phyloP scores from a whole-genome alignment of 2,329 filamentous ascomycete species.

The Tolypocladium nubicola region DNA sequence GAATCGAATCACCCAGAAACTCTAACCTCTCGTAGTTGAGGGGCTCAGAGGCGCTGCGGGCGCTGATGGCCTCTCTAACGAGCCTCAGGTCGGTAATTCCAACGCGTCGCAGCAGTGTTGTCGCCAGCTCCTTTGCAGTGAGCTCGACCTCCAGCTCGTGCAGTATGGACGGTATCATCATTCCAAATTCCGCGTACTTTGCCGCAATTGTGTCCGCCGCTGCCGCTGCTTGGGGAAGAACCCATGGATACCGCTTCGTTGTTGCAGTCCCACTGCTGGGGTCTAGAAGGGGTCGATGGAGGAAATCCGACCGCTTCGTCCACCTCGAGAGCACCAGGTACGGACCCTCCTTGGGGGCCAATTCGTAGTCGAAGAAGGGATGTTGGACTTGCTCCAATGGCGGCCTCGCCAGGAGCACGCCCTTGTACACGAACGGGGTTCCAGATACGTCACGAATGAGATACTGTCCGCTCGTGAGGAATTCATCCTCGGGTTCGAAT shows the following conservation, averaged over 20 bases:
- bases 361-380: conserved; percentile 22
- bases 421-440: conserved; percentile 30
- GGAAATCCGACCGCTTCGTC: conserved; percentile 47
- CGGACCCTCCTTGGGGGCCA: conserved; percentile 30
- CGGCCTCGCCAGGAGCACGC: conserved; percentile 34
- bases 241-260: conserved; percentile 29
- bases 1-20: conserved; percentile 73
- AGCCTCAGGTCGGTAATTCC: conserved; percentile 42
- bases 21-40: conserved; percentile 76
- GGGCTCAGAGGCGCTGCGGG: conserved; percentile 47
- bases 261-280: conserved; percentile 12
- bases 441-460: conserved; percentile 29
- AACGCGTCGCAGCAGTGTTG: conserved; percentile 25
- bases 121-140: conserved; percentile 47
- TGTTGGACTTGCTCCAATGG: conserved; percentile 24
- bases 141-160: conserved; percentile 57
- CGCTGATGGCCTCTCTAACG: conserved; percentile 59
- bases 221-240: conserved; percentile 37
- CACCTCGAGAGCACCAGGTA: conserved; percentile 40
- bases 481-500: conserved; percentile 16
- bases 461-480: conserved; percentile 9
- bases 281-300: conserved; percentile 29
- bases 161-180: conserved; percentile 63
- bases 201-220: conserved; percentile 36
- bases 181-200: conserved; percentile 36